Conservation (phyloP, 306 rosid species). For the Castanea crenata region DNA sequence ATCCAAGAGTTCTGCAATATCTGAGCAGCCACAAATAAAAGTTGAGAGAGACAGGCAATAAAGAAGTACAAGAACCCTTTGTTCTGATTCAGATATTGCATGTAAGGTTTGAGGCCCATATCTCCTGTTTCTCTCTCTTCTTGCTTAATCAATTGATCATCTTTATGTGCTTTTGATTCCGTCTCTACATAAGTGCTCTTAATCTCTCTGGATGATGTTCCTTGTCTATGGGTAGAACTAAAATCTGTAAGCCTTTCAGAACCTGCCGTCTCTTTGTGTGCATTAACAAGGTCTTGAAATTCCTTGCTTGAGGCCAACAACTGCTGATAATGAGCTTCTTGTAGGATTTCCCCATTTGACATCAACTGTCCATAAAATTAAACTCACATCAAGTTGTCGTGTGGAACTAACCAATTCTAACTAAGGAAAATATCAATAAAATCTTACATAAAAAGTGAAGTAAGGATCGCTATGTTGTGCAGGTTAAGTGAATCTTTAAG, state of each 20-base stretch:
- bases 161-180: conserved; percentile 1
- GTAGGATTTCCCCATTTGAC: conserved; percentile 43
- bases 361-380: conserved; percentile 37
- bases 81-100: conserved; percentile 47
- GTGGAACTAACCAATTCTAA: not conserved
- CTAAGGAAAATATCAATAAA: not conserved
- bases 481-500: too few relatives aligned
- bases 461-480: too few relatives aligned
- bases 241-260: conserved; percentile 17
- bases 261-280: conserved; percentile 44
- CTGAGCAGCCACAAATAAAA: conserved; percentile 33
- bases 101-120: conserved; percentile 46
- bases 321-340: conserved; percentile 42
- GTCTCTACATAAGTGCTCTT: conserved; percentile 11
- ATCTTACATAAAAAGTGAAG: not conserved
- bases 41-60: conserved; percentile 17
- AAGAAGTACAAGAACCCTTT: conserved; percentile 40
- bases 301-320: conserved; percentile 39
- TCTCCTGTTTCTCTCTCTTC: conserved; percentile 58
- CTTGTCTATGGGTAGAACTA: not conserved
- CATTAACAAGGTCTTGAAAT: conserved; percentile 57
- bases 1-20: conserved; percentile 45
- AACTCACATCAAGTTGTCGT: not conserved
- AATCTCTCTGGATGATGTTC: conserved; percentile 17
- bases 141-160: conserved; percentile 43